These are phyloP conservation scores for Atkinsonella hypoxylon DNA, from an alignment of 2,329 filamentous ascomycete species.

Conservation along the genomic window DNA sequence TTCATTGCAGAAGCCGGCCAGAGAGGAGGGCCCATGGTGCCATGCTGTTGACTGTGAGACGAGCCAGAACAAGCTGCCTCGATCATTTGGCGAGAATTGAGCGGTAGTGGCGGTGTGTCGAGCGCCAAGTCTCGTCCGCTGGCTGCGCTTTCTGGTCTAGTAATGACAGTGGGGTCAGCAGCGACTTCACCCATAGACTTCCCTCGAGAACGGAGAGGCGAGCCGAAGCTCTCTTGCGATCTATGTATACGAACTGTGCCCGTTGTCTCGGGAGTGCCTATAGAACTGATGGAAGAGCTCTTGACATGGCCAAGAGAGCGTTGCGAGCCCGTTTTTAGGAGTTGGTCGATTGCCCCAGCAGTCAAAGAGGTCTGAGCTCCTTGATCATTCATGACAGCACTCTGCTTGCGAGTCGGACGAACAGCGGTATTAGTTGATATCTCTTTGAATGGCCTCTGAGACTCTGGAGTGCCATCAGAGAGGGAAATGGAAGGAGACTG, in stretches of 20 bases:
- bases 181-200: constrained; percentile 26
- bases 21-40: constrained; percentile 70
- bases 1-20: constrained; percentile 64
- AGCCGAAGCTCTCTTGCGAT: constrained; percentile 39
- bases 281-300: constrained; percentile 23
- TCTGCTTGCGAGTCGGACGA: constrained; percentile 26
- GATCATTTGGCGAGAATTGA: constrained; percentile 75
- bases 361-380: constrained; percentile 76
- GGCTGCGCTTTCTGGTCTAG: constrained; percentile 59
- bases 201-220: constrained; percentile 25
- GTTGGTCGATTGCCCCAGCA: constrained; percentile 66
- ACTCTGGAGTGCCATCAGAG: constrained; percentile 38
- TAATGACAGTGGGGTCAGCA: constrained; percentile 24
- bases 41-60: constrained; percentile 30
- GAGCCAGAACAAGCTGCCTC: constrained; percentile 59
- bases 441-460: constrained; percentile 46
- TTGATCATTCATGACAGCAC: constrained; percentile 48
- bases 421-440: constrained; percentile 45
- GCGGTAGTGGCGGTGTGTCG: constrained; percentile 58
- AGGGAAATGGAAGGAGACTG: constrained; percentile 34
- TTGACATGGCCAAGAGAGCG: constrained; percentile 19
- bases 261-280: constrained; percentile 24
- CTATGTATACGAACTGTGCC: constrained; percentile 32
- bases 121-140: constrained; percentile 42
- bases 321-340: constrained; percentile 41